Conservation (phyloP, 352 stramenopile species). For the Pythium folliculosum region DNA sequence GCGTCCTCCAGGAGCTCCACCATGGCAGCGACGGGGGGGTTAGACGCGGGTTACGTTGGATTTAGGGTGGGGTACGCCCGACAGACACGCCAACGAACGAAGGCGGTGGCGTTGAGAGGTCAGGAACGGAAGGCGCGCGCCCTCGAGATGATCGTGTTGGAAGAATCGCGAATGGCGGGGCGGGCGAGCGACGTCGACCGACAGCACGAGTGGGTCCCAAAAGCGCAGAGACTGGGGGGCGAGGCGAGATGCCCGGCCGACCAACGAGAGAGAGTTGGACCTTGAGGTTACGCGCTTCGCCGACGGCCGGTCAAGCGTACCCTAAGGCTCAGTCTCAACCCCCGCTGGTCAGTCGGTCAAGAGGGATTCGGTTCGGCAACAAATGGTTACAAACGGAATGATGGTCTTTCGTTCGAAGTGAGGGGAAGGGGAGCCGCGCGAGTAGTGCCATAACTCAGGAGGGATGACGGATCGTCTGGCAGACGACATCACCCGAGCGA, state of each 20-base stretch:
- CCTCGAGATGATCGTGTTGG: not conserved
- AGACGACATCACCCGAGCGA: not conserved
- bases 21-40: conserved; percentile 7
- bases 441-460: not conserved
- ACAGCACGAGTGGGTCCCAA: not conserved
- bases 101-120: not conserved
- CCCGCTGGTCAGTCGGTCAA: not conserved
- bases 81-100: not conserved
- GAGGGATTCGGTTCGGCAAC: not conserved
- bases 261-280: not conserved
- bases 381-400: conserved; percentile 6
- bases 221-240: not conserved
- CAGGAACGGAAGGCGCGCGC: not conserved
- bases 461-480: conserved; percentile 8
- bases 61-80: too few species aligned
- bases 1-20: conserved; percentile 23
- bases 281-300: not conserved
- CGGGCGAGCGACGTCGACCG: not conserved
- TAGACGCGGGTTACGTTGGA: not conserved
- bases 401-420: not conserved
- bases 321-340: not conserved
- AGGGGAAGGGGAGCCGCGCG: not conserved
- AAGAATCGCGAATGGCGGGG: conserved; percentile 16
- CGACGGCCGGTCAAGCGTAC: not conserved
- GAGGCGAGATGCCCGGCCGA: conserved; percentile 6